Evolutionary conservation across 345 rosid species (phyloP), one percentile per base, ranked within the genome.

Genomic region (Populus pruinosa): DNA sequence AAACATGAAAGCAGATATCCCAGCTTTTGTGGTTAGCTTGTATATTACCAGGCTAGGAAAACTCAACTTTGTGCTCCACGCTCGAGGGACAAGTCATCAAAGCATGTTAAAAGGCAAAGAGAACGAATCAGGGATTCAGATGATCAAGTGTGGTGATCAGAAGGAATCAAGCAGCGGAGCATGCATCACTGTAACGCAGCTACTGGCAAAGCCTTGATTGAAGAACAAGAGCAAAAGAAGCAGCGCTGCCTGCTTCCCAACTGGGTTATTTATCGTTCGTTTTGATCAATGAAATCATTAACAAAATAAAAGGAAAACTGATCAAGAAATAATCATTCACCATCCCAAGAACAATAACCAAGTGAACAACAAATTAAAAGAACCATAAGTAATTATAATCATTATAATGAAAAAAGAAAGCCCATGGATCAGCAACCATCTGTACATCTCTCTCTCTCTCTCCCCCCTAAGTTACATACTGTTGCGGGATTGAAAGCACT

Each of bases 391-490:
- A 53, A 53, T 3, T 23, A 36, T 17, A 68, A 36, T 38, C 64
- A 36, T 43, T 39, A 8, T 35, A 47, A 36, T 2, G 23, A 75
- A 61, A 38, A 39, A 10, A 16, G 59, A 69, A 59, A 53, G 43
- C 36, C 21, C 69, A 39, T 55, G 68, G 50, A 76, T 76, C 79
- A 69, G 3, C 47, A 56, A 41, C 27, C 79, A 69, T 53, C 73
- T 69, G 73, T 76, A 59, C 74, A 76, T 27, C 53, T 39, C 31
- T 14, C 59, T 8, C 55, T 66, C 13, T 44, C 25, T 50, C 65
- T 12, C 36, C 11, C 38, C 8, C 31, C 13, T 6, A 18, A 31
- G 43, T 61, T 5, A 35, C 59, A 25, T 67, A 21, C 5, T 39
- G 35, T 50, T 16, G 13, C 8, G 20, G 17, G 27, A 6, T n/a